A percentile compares a stretch with the other conserved stretches of the same genome.
Evolutionary conservation across 1,284 basidiomycete genomes (phyloP).

Genomic region (Testicularia cyperi): DNA sequence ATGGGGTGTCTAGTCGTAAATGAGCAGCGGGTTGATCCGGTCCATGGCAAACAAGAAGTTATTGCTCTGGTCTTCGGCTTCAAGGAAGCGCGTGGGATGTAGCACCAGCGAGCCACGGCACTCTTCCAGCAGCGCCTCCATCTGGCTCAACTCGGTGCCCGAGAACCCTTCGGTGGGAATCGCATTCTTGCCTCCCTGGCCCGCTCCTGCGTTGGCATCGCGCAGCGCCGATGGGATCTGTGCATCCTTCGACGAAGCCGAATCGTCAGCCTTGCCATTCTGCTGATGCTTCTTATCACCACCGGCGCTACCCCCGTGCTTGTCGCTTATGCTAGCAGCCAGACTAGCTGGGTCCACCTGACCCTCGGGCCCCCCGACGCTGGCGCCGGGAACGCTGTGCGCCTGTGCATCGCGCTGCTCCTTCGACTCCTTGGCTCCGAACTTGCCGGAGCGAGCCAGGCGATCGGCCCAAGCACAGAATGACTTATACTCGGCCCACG

Average conservation of each 20-base stretch:
- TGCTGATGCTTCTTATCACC: conserved; percentile 1
- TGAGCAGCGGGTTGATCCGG: conserved; percentile 48
- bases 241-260: background rate
- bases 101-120: conserved; percentile 47
- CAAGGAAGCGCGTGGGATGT: conserved; percentile 53
- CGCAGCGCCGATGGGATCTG: conserved; percentile 11
- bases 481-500: conserved; percentile 57
- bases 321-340: too few species aligned
- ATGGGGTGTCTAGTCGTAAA: conserved; percentile 22
- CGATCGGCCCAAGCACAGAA: conserved; percentile 46
- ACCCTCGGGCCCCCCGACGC: conserved; percentile 28
- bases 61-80: conserved; percentile 49
- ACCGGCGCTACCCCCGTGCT: background rate
- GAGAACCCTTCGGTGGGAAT: conserved; percentile 40
- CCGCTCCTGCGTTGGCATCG: conserved; percentile 5
- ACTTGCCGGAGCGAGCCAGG: conserved; percentile 32
- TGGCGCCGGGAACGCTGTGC: conserved; percentile 34
- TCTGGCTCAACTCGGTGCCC: conserved; percentile 43
- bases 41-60: conserved; percentile 57
- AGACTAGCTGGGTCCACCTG: conserved; percentile 1
- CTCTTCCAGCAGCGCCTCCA: conserved; percentile 51
- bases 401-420: conserved; percentile 26
- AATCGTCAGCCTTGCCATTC: too few species aligned
- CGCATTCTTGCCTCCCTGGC: conserved; percentile 1
- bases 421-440: conserved; percentile 22